Evolutionary conservation across 441 rosid genomes (phyloP), one percentile per base, ranked within the genome.

Genomic region (Syzygium malaccense): DNA sequence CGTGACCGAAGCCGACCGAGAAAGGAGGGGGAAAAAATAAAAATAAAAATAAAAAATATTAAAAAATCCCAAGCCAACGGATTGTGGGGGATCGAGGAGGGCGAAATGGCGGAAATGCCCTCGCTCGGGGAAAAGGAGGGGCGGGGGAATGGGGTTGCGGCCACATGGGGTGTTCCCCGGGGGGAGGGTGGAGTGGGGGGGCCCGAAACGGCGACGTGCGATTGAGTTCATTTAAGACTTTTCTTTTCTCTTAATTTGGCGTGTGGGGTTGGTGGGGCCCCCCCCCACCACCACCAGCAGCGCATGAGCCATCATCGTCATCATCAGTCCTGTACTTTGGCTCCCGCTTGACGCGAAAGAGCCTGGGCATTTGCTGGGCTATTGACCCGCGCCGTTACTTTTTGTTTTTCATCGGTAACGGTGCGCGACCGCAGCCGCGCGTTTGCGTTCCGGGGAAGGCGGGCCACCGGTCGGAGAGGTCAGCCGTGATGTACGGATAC

Each of bases 81-180:
- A n/a, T n/a, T n/a, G 7, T 0, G 48, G 8, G 1, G 4, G 48
- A 8, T 0, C 4, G 4, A 0, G 66, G 17, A 15, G 17, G 28
- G 2, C 8, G 8, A 3, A 55, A 23, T 23, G 87, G 85, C 90
- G 87, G 54, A 71, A 68, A 28, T 62, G 84, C 55, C 87, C 88
- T 83, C 33, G 8, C 5, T 26, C 2, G 28, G 78, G 75, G 86
- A 71, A 20, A 14, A 8, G 8, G 15, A 10, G 4, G 2, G 14
- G 6, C 28, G 14, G 49, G 4, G 7, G 14, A 10, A 37, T 20
- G 20, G 28, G 49, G 49, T 71, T 48, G 26, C 80, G 3, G 57
- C 87, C 95, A 93, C 95, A 89, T 93, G 96, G 93, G 93, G 88
- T 93, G 96, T 88, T 92, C 78, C 58, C 79, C 48, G 9, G 48